phyloP scores from a whole-genome alignment of 2,329 filamentous ascomycete genomes.

The Hymenoscyphus infarciens region DNA sequence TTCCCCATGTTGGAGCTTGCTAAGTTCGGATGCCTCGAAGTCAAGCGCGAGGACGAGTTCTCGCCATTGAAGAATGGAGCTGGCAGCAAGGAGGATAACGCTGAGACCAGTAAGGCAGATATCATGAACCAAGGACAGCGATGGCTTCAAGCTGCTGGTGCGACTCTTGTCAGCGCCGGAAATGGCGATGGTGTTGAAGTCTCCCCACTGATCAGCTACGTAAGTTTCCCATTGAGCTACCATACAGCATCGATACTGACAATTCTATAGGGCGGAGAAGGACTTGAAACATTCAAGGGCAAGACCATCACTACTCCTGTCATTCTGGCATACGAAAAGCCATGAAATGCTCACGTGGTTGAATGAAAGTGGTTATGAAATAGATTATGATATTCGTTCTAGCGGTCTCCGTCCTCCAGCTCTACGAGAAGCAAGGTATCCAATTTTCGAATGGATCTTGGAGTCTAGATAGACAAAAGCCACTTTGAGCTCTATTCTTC shows the following conservation, averaged over 20 bases:
- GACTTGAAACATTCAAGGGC: slow-evolving; percentile 53
- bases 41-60: slow-evolving; percentile 96
- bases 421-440: no score
- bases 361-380: slow-evolving; percentile 10
- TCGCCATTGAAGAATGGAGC: slow-evolving; percentile 89
- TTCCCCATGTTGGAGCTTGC: slow-evolving; percentile 83
- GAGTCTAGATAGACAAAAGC: slow-evolving; percentile 6
- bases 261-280: slow-evolving; percentile 58
- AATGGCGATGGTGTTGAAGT: slow-evolving; percentile 74
- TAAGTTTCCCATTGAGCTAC: slow-evolving; percentile 50
- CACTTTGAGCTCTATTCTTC: background rate
- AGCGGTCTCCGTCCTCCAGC: no score
- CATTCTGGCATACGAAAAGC: slow-evolving; percentile 44
- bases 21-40: slow-evolving; percentile 94
- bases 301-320: slow-evolving; percentile 51
- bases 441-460: background rate
- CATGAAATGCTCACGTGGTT: background rate
- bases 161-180: slow-evolving; percentile 63
- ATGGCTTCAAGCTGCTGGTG: slow-evolving; percentile 80
- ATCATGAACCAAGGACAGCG: slow-evolving; percentile 86
- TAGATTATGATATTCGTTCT: background rate
- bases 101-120: slow-evolving; percentile 85
- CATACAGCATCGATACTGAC: slow-evolving; percentile 41
- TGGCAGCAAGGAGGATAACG: slow-evolving; percentile 87
- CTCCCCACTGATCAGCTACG: slow-evolving; percentile 91